A percentile compares a stretch with the other conserved stretches of the same genome.
Evolutionary conservation across 345 rosid genomes (phyloP).

Genomic region (Turritis glabra): DNA sequence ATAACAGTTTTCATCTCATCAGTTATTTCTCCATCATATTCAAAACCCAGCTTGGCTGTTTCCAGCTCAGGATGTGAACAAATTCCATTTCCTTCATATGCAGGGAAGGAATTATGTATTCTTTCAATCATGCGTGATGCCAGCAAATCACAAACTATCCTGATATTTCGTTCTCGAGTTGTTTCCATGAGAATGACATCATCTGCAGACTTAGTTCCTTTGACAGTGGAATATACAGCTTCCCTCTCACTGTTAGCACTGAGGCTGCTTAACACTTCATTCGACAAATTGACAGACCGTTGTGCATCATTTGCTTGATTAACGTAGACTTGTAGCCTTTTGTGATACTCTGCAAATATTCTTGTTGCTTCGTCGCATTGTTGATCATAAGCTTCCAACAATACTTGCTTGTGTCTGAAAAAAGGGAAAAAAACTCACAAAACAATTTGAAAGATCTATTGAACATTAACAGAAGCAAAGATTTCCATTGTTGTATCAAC

Average conservation of each 20-base stretch:
- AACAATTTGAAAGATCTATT: neutral
- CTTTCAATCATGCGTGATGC: constrained; percentile 68
- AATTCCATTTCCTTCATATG: constrained; percentile 89
- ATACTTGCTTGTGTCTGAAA: constrained; percentile 81
- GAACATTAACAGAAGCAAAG: neutral
- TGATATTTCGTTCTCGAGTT: constrained; percentile 64
- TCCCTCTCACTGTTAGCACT: constrained; percentile 60
- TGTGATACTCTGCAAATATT: constrained; percentile 89
- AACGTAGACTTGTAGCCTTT: constrained; percentile 66
- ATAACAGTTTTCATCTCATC: constrained; percentile 70
- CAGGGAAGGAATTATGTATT: constrained; percentile 75
- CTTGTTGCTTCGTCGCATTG: constrained; percentile 93
- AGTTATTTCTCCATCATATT: constrained; percentile 77
- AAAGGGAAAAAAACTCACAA: neutral
- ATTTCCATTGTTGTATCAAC: neutral
- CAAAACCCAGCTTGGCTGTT: constrained; percentile 76
- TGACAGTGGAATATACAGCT: constrained; percentile 87
- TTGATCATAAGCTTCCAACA: constrained; percentile 87
- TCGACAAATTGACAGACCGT: constrained; percentile 55
- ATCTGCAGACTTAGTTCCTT: constrained; percentile 72
- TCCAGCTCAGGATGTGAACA: constrained; percentile 74
- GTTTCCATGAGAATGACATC: constrained; percentile 91
- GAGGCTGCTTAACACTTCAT: constrained; percentile 55
- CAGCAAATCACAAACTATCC: constrained; percentile 87
- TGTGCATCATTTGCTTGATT: constrained; percentile 88